A percentile compares a stretch with the other conserved stretches of the same genome.
phyloP scores from a whole-genome alignment of 768 basidiomycete species.

The Pleurotus djamor region DNA sequence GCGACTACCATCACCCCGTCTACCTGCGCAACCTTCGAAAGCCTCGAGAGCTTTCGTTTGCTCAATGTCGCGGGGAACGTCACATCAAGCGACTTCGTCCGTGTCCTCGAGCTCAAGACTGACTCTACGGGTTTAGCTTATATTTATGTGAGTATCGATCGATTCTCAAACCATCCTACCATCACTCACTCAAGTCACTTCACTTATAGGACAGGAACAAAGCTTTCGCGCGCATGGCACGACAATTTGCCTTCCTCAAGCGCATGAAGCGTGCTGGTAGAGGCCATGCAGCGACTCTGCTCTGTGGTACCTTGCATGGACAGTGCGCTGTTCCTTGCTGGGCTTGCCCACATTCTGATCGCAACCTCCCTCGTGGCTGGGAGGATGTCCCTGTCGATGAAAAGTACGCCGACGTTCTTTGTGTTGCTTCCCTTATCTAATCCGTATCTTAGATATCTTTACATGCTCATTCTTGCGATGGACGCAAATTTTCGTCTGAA shows the following conservation, averaged over 20 bases:
- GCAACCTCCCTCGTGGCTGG: constrained; percentile 14
- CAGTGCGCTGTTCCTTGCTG: constrained; percentile 13
- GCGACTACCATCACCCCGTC: constrained; percentile 9
- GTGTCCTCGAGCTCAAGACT: constrained; percentile 2
- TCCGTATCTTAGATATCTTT: constrained; percentile 3
- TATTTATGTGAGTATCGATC: constrained; percentile 6
- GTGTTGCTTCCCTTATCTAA: no score
- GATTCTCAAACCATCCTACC: not conserved
- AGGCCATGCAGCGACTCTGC: not conserved
- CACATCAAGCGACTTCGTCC: constrained; percentile 13
- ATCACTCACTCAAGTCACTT: not conserved
- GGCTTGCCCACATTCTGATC: constrained; percentile 14
- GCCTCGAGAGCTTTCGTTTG: constrained; percentile 10
- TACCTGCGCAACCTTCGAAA: constrained; percentile 9
- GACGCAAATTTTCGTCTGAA: constrained; percentile 21
- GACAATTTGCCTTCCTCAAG: constrained; percentile 10
- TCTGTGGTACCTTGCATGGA: constrained; percentile 5
- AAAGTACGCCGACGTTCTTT: not conserved
- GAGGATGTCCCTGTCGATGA: not conserved
- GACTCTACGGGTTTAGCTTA: not conserved
- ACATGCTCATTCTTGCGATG: constrained; percentile 15
- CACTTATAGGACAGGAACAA: constrained; percentile 8
- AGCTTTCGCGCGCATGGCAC: constrained; percentile 1
- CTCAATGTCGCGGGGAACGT: constrained; percentile 13
- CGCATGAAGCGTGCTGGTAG: constrained; percentile 11